phyloP scores from a whole-genome alignment of 2,329 filamentous ascomycete genomes.

The Fusarium anguioides region DNA sequence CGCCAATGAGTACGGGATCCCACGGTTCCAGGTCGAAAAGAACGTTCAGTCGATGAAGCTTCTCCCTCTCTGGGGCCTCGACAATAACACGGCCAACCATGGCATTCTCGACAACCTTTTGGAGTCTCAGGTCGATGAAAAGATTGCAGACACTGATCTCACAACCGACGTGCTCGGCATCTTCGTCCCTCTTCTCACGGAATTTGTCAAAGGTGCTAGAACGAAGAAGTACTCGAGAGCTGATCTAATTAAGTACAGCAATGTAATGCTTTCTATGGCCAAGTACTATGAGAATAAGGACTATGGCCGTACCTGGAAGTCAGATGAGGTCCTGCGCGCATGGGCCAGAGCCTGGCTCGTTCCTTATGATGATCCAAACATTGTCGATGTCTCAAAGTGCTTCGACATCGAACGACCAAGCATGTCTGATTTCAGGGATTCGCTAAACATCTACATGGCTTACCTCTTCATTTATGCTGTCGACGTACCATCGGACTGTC shows the following conservation, averaged over 20 bases:
- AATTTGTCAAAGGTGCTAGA: slow-evolving; percentile 34
- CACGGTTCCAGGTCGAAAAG: slow-evolving; percentile 37
- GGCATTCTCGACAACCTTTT: slow-evolving; percentile 33
- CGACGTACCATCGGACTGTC: slow-evolving; percentile 27
- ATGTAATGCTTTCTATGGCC: slow-evolving; percentile 29
- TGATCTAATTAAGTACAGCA: slow-evolving; percentile 35
- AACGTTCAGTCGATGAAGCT: slow-evolving; percentile 36
- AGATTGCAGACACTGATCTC: slow-evolving; percentile 27
- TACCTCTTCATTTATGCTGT: slow-evolving; percentile 36
- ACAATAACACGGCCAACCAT: slow-evolving; percentile 33
- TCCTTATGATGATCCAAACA: slow-evolving; percentile 27
- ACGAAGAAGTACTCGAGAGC: slow-evolving; percentile 21
- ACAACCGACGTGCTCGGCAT: slow-evolving; percentile 12
- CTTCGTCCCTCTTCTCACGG: slow-evolving; percentile 31
- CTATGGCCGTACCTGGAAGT: slow-evolving; percentile 31
- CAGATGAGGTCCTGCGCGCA: neutral
- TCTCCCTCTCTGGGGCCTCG: slow-evolving; percentile 35
- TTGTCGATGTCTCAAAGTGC: slow-evolving; percentile 16
- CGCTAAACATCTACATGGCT: slow-evolving; percentile 26
- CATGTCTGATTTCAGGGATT: slow-evolving; percentile 25
- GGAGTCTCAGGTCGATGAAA: slow-evolving; percentile 32
- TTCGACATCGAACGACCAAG: slow-evolving; percentile 35
- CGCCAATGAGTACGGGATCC: slow-evolving; percentile 36
- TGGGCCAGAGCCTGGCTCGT: slow-evolving; percentile 32
- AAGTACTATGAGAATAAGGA: slow-evolving; percentile 38